Evolutionary conservation across 1,139 yeast genomes (phyloP), one percentile per base, ranked within the genome.

Genomic region (Casaregolazyma suthepensis): DNA sequence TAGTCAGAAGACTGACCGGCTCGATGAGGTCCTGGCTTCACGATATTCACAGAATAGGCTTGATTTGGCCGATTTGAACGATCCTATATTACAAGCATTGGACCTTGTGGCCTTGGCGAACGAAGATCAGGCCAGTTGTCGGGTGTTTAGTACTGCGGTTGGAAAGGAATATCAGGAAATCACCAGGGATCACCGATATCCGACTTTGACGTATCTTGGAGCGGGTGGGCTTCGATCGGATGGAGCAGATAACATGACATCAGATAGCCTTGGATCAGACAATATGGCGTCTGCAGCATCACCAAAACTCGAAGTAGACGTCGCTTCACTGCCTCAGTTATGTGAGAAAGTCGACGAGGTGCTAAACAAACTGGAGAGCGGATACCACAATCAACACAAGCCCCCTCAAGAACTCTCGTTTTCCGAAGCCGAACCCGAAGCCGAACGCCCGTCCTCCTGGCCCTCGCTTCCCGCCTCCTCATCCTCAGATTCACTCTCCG

Each of bases 21-120:
- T 62, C 10, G 65, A 62, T 48, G 43, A 31, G n/a, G 46, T 56
- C 17, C 51, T 61, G 12, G 42, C 47, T 5, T 26, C 29, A 7
- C 17, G 29, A 5, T 43, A 43, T 37, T 19, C 44, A 19, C 23
- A 26, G 13, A 17, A 37, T 13, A 23, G 18, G 5, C 23, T 29
- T 1, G 47, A 49, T 5, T 12, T 44, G 22, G 10, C 6, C 9
- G 29, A 38, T n/a, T 17, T 43, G 5, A 29, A 49, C 12, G 47
- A 51, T 42, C 43, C 52, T 18, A 50, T 60, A 5, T 44, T 51
- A 22, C 56, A 58, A 43, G 59, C 61, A n/a, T 40, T 61, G 49
- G 63, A 60, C 40, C 54, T 61, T 5, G 61, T 61, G 10, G 62
- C 63, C 4, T 45, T 61, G 15, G 57, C 63, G 10, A 59, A 59